Evolutionary conservation across 768 basidiomycete species (phyloP).

Genomic region (Sarcodon aspratus): DNA sequence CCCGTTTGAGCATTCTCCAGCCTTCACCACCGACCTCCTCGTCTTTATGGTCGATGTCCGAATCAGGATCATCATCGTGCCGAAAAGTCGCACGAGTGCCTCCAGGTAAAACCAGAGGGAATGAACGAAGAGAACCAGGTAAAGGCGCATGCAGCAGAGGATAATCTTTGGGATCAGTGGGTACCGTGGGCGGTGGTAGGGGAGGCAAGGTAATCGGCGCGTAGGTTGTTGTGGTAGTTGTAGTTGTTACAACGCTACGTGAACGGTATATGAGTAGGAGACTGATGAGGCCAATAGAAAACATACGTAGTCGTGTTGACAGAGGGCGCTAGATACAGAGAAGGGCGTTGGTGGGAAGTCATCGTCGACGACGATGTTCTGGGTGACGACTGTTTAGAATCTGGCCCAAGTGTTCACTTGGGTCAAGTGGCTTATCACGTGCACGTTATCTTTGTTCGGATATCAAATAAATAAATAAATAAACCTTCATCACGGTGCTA

Average conservation of each 20-base stretch:
- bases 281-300: conserved; percentile 1
- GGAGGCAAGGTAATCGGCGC: conserved; percentile 78
- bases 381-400: too few species aligned
- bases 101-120: conserved; percentile 73
- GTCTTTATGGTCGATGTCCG: conserved; percentile 65
- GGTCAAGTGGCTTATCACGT: too few species aligned
- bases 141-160: conserved; percentile 66
- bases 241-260: conserved; percentile 78
- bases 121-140: conserved; percentile 62
- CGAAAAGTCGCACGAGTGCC: conserved; percentile 73
- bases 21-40: conserved; percentile 52
- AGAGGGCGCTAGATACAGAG: conserved; percentile 66
- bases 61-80: conserved; percentile 51
- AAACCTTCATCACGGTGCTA: too few species aligned
- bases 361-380: conserved; percentile 26
- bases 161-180: conserved; percentile 72
- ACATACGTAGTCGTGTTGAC: conserved; percentile 79
- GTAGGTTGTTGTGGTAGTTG: conserved; percentile 82
- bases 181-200: conserved; percentile 56
- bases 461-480: too few species aligned
- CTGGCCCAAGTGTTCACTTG: too few species aligned
- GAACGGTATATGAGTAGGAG: conserved; percentile 2
- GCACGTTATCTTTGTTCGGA: too few species aligned
- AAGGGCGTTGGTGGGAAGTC: conserved; percentile 54
- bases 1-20: conserved; percentile 67